Evolutionary conservation across 1,284 basidiomycete species (phyloP), one percentile per base, ranked within the genome.

Genomic region (Puccinia coronata): DNA sequence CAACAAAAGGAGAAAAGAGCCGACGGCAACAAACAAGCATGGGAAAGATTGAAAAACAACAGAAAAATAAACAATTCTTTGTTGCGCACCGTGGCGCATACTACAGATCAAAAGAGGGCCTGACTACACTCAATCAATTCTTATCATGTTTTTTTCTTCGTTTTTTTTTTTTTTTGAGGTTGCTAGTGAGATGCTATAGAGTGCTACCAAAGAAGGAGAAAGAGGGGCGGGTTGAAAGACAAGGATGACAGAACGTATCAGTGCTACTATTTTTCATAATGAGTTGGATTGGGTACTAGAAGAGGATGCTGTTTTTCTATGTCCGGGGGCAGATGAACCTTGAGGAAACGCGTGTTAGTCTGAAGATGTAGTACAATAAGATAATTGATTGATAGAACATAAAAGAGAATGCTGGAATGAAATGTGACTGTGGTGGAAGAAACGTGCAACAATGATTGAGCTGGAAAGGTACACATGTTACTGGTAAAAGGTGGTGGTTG

Each of bases 241-340:
- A 69, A 69, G 25, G 65, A 69, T 47, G 25, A 69, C 36, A 41
- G 34, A 47, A 69, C 65, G 25, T 43, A 49, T 69, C 43, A 43
- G 65, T 69, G 43, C 43, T 43, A 69, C 65, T 41, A 43, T n/a
- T 69, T n/a, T 43, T 41, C 65, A 43, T 43, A 31, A 69, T 69
- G 39, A 34, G 28, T 34, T 31, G 28, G 28, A 36, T 61, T 69
- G 39, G 43, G 47, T 69, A 43, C 39, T 34, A 69, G 39, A 31
- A 43, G 43, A 43, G 43, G 65, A 69, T 69, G 65, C 34, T 69
- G 23, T 36, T 59, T 67, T 69, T 69, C 65, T 69, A 69, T 69
- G 43, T 69, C 65, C 65, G 65, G 65, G 65, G 47, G 39, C 23
- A 34, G 47, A 49, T 69, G 65, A 69, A 69, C n/a, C 39, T 49